phyloP scores from a whole-genome alignment of 129 eudicot genomes.

The Silybum marianum region DNA sequence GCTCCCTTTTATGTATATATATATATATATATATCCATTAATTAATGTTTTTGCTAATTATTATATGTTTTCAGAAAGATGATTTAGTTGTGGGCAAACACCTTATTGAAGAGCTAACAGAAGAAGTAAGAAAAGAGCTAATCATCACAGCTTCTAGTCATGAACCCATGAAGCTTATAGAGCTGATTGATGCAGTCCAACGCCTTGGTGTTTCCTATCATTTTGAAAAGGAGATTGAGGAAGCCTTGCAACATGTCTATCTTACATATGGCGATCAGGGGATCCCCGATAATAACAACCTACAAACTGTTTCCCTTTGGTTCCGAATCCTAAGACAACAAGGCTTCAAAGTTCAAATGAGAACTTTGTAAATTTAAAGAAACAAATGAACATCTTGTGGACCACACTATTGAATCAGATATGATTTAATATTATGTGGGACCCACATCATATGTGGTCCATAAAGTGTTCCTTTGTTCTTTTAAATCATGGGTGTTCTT shows the following conservation, averaged over 20 bases:
- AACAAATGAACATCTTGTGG: too few species aligned
- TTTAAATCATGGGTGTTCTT: too few species aligned
- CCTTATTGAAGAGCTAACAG: background rate
- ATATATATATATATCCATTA: too few species aligned
- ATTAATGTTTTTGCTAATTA: too few species aligned
- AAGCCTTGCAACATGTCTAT: background rate
- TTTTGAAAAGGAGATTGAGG: slow-evolving; percentile 7
- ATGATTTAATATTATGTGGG: too few species aligned
- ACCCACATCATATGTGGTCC: too few species aligned
- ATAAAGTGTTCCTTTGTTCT: too few species aligned
- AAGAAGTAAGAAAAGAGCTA: background rate
- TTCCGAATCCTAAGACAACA: slow-evolving; percentile 12
- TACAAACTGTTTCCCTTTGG: slow-evolving; percentile 5
- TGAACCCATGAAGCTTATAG: background rate
- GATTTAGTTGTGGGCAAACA: background rate
- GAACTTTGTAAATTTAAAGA: too few species aligned
- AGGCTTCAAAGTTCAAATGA: too few species aligned
- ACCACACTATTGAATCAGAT: too few species aligned
- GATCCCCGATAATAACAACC: background rate
- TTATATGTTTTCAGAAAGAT: background rate
- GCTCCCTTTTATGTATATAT: too few species aligned
- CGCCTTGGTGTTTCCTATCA: slow-evolving; percentile 18
- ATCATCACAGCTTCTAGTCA: background rate
- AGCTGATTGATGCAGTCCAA: slow-evolving; percentile 1
- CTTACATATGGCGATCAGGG: background rate